Evolutionary conservation across 208 protist genomes (phyloP).

Genomic region (Leishmania martiniquensis): DNA sequence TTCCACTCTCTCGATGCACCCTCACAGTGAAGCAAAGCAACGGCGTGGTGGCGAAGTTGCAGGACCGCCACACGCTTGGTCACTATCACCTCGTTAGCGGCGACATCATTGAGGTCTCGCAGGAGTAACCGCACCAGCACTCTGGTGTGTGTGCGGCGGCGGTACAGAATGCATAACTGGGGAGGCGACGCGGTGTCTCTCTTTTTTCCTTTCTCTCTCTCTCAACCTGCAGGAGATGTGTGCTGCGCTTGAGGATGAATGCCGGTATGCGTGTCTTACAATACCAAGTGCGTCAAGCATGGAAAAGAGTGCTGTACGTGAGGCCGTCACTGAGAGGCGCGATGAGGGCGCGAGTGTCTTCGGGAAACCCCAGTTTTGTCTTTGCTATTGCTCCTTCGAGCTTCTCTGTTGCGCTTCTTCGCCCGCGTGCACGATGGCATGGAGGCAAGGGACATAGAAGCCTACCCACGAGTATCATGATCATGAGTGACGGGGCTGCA

Average conservation of each 20-base stretch:
- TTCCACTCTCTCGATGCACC: constrained; percentile 82
- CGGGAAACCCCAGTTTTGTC: background rate
- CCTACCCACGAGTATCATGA: background rate
- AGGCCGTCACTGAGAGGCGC: background rate
- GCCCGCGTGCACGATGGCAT: background rate
- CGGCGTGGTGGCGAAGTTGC: constrained; percentile 29
- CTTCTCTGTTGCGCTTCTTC: background rate
- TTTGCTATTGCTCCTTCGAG: background rate
- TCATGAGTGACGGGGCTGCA: background rate
- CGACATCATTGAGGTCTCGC: constrained; percentile 70
- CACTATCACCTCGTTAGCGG: constrained; percentile 78
- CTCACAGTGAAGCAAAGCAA: constrained; percentile 36
- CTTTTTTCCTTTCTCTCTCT: background rate
- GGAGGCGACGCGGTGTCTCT: background rate
- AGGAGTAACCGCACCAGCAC: constrained; percentile 48
- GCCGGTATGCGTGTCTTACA: background rate
- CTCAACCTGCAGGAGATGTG: background rate
- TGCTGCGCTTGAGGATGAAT: background rate
- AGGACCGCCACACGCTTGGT: constrained; percentile 72
- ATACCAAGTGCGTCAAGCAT: background rate
- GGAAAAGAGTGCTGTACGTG: background rate
- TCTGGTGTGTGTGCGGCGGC: background rate
- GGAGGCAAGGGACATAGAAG: background rate
- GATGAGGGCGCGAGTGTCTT: background rate
- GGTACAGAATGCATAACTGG: background rate